phyloP scores from a whole-genome alignment of 1,284 basidiomycete genomes.

The Cutaneotrichosporon spelunceum region DNA sequence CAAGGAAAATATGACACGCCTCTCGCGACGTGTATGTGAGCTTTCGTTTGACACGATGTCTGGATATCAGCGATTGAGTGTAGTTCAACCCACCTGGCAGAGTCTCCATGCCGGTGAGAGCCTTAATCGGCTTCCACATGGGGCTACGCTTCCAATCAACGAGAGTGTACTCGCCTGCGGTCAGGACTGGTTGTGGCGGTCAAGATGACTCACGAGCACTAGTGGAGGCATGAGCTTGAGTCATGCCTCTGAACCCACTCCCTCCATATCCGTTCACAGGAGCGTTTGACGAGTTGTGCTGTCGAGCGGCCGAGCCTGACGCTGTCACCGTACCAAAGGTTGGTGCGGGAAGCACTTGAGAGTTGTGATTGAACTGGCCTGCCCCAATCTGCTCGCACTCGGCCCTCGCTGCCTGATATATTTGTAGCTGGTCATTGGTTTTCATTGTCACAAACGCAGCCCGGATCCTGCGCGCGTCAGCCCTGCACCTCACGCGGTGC shows the following conservation, averaged over 20 bases:
- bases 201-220: neutral
- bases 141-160: constrained; percentile 48
- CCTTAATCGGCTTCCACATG: constrained; percentile 49
- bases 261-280: neutral
- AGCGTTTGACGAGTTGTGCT: neutral
- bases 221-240: neutral
- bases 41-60: constrained; percentile 40
- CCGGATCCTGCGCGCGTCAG: constrained; percentile 22
- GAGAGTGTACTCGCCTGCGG: constrained; percentile 19
- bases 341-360: constrained; percentile 9
- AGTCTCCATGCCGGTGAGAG: constrained; percentile 40
- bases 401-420: constrained; percentile 25
- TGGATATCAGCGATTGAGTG: constrained; percentile 7
- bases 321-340: constrained; percentile 27
- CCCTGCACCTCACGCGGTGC: constrained; percentile 9
- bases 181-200: neutral
- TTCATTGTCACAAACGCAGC: constrained; percentile 31
- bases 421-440: constrained; percentile 16
- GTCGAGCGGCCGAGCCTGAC: neutral
- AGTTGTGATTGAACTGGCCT: neutral
- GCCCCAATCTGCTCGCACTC: constrained; percentile 26
- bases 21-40: constrained; percentile 33
- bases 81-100: constrained; percentile 34
- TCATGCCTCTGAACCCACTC: constrained; percentile 1
- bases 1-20: constrained; percentile 32